Evolutionary conservation across 495 filamentous ascomycete genomes (phyloP).

Genomic region (Penicillium subrubescens): DNA sequence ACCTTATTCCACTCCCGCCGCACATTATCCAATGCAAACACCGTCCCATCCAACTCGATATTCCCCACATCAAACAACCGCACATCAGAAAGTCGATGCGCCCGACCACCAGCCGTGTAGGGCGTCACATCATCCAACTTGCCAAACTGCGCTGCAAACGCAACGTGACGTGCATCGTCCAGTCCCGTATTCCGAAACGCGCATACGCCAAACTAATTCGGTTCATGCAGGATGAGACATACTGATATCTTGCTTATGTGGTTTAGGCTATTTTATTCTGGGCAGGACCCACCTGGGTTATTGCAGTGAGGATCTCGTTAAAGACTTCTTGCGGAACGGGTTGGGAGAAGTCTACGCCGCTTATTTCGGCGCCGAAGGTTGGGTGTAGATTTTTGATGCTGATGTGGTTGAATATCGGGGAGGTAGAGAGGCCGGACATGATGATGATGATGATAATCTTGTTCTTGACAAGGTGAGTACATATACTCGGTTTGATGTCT

Average conservation of each 20-base stretch:
- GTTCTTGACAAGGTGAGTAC: not conserved
- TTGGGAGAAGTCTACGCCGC: constrained; percentile 50
- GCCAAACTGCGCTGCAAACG: constrained; percentile 55
- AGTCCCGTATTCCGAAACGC: constrained; percentile 57
- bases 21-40: constrained; percentile 16
- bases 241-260: not conserved
- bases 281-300: constrained; percentile 16
- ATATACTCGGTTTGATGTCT: not conserved
- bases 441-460: constrained; percentile 1
- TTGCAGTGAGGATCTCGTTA: constrained; percentile 33
- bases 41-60: constrained; percentile 40
- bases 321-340: constrained; percentile 49
- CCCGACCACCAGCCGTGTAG: constrained; percentile 48
- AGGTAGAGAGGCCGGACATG: constrained; percentile 9
- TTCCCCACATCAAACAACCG: constrained; percentile 59
- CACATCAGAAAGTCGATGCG: constrained; percentile 48
- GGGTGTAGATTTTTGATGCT: constrained; percentile 49
- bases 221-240: not conserved
- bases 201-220: constrained; percentile 55
- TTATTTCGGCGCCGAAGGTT: constrained; percentile 57
- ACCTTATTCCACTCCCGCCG: constrained; percentile 42
- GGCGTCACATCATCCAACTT: constrained; percentile 61
- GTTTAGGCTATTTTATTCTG: not conserved
- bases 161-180: constrained; percentile 54
- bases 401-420: constrained; percentile 11